These are phyloP conservation scores for Stephanodiscus minutulus DNA, from an alignment of 108 stramenopile species.

Conservation along the genomic window DNA sequence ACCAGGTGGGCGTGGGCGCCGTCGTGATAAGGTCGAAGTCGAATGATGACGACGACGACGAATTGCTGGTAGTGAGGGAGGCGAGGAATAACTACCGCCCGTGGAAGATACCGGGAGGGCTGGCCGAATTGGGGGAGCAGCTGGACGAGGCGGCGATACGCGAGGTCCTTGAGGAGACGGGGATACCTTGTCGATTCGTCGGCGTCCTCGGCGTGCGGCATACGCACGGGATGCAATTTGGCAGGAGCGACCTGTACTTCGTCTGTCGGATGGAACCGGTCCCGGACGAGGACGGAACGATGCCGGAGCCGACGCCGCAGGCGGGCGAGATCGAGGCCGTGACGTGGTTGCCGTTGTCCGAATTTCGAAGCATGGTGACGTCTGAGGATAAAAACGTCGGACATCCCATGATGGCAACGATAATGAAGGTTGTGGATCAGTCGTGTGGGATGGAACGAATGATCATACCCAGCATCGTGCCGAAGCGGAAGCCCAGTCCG, in stretches of 20 bases:
- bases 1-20: slow-evolving; percentile 75
- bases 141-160: slow-evolving; percentile 73
- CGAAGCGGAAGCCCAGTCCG: slow-evolving; percentile 67
- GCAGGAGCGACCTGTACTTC: slow-evolving; percentile 78
- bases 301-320: slow-evolving; percentile 64
- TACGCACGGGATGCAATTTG: slow-evolving; percentile 73
- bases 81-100: slow-evolving; percentile 66
- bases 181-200: slow-evolving; percentile 63
- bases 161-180: slow-evolving; percentile 92
- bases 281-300: slow-evolving; percentile 44
- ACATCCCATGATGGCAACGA: slow-evolving; percentile 78
- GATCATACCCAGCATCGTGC: slow-evolving; percentile 69
- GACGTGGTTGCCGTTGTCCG: slow-evolving; percentile 66
- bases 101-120: slow-evolving; percentile 91
- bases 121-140: slow-evolving; percentile 81
- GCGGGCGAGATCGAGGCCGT: slow-evolving; percentile 70
- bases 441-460: slow-evolving; percentile 50
- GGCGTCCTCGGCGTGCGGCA: slow-evolving; percentile 84
- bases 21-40: slow-evolving; percentile 44
- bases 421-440: slow-evolving; percentile 62
- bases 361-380: slow-evolving; percentile 68
- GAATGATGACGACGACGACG: slow-evolving; percentile 17
- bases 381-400: slow-evolving; percentile 44
- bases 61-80: slow-evolving; percentile 81
- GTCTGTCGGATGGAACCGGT: slow-evolving; percentile 71